Percentiles rank a stretch among this genome's conserved stretches.
phyloP scores from a whole-genome alignment of 805 yeast genomes.

The Wickerhamiella parazyma region DNA sequence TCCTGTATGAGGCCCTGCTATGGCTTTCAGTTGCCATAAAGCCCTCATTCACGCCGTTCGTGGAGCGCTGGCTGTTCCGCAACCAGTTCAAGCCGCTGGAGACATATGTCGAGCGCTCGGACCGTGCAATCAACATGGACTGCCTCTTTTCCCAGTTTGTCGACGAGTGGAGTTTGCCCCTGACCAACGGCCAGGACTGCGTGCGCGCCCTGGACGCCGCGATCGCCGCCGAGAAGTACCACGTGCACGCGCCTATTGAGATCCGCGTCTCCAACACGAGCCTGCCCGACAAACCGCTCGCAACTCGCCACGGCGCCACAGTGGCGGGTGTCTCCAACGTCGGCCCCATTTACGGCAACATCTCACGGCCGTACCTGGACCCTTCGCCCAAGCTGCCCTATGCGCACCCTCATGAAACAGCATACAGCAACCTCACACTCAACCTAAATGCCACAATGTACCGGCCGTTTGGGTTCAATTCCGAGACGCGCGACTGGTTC shows the following conservation, averaged over 20 bases:
- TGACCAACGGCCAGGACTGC: conserved; percentile 61
- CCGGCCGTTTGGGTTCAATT: conserved; percentile 72
- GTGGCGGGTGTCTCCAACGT: conserved; percentile 10
- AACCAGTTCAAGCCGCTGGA: conserved; percentile 70
- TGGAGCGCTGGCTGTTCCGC: conserved; percentile 72
- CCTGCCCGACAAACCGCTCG: conserved; percentile 15
- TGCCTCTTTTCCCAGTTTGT: conserved; percentile 89
- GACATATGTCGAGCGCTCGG: conserved; percentile 62
- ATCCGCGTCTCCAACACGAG: conserved; percentile 80
- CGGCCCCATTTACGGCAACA: conserved; percentile 81
- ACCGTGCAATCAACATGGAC: conserved; percentile 87
- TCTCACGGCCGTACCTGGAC: conserved; percentile 67
- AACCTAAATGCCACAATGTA: conserved; percentile 91
- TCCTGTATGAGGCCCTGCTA: conserved; percentile 63
- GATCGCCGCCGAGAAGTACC: conserved; percentile 39
- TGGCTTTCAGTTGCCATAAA: conserved; percentile 63
- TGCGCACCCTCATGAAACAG: conserved; percentile 34
- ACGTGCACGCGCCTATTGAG: conserved; percentile 91
- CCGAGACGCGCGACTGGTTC: conserved; percentile 66
- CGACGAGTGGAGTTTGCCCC: conserved; percentile 94
- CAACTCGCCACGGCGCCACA: neutral
- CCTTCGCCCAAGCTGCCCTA: conserved; percentile 57
- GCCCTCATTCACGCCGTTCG: conserved; percentile 68
- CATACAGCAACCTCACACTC: conserved; percentile 67
- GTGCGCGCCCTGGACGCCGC: conserved; percentile 35